A percentile compares a stretch with the other conserved stretches of the same genome.
These are phyloP conservation scores for Alternaria sp. DNA, from an alignment of 2,329 filamentous ascomycete genomes.

Conservation along the genomic window DNA sequence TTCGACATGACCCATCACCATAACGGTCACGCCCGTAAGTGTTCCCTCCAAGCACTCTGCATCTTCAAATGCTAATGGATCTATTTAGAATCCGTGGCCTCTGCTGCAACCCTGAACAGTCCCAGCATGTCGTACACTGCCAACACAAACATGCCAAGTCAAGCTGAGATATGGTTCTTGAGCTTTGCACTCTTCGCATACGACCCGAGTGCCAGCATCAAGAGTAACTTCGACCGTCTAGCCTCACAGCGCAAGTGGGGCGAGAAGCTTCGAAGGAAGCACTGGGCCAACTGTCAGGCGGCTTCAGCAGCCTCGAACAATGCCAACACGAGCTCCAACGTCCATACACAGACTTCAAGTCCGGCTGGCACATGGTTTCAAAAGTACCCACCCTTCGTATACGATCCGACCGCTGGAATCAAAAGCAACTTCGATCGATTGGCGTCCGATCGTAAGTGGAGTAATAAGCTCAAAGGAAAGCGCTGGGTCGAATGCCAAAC, in stretches of 20 bases:
- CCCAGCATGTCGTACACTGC: neutral
- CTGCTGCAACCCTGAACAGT: neutral
- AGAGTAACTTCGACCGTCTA: neutral
- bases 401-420: slow-evolving; percentile 9
- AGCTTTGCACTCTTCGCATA: neutral
- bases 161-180: neutral
- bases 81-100: neutral
- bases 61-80: neutral
- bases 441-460: slow-evolving; percentile 17
- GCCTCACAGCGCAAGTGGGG: slow-evolving; percentile 7
- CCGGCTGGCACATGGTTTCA: slow-evolving; percentile 17
- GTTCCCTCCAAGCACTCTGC: neutral
- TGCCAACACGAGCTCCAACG: neutral
- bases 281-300: neutral
- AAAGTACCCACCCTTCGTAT: slow-evolving; percentile 14
- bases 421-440: slow-evolving; percentile 21
- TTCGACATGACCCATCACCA: neutral
- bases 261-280: slow-evolving; percentile 2
- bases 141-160: neutral
- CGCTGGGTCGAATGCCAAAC: slow-evolving; percentile 20
- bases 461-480: neutral
- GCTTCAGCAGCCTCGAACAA: neutral
- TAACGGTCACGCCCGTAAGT: slow-evolving; percentile 7
- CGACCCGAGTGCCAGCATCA: neutral
- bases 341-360: neutral